Evolutionary conservation across 1,284 basidiomycete species (phyloP).

Genomic region (Heterobasidion annosum): DNA sequence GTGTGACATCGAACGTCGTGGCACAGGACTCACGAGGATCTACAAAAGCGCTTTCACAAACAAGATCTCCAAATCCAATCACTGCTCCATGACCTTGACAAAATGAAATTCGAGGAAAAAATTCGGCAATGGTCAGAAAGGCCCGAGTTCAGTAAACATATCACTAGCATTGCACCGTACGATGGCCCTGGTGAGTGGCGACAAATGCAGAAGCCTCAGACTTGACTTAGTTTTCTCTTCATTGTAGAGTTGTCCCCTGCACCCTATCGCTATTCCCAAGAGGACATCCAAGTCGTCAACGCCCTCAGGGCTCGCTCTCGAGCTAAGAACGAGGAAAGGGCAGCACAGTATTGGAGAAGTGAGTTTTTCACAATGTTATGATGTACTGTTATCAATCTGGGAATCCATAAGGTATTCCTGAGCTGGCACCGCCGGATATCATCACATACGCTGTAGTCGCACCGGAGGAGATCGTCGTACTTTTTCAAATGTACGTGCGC

Average conservation of each 20-base stretch:
- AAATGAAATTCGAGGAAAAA: slow-evolving; percentile 29
- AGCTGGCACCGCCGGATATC: slow-evolving; percentile 22
- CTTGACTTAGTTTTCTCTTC: neutral
- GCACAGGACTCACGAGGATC: slow-evolving; percentile 47
- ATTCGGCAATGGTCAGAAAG: slow-evolving; percentile 31
- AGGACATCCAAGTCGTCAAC: neutral
- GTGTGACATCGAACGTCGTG: neutral
- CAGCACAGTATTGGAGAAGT: neutral
- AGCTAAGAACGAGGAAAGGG: neutral
- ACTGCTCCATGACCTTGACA: slow-evolving; percentile 38
- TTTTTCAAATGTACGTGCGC: slow-evolving; percentile 45
- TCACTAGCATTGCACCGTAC: neutral
- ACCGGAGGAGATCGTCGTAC: slow-evolving; percentile 46
- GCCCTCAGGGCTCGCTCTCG: neutral
- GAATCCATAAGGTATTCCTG: neutral
- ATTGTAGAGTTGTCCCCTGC: neutral
- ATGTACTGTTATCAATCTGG: neutral
- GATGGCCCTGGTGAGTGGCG: neutral
- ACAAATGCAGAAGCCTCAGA: neutral
- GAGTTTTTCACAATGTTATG: neutral
- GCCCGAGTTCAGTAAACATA: slow-evolving; percentile 8
- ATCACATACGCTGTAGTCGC: slow-evolving; percentile 36
- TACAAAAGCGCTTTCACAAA: slow-evolving; percentile 35
- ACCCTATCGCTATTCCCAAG: neutral
- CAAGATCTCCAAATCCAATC: slow-evolving; percentile 41